phyloP scores from a whole-genome alignment of 108 stramenopile genomes.

The Cyclotella baltica region DNA sequence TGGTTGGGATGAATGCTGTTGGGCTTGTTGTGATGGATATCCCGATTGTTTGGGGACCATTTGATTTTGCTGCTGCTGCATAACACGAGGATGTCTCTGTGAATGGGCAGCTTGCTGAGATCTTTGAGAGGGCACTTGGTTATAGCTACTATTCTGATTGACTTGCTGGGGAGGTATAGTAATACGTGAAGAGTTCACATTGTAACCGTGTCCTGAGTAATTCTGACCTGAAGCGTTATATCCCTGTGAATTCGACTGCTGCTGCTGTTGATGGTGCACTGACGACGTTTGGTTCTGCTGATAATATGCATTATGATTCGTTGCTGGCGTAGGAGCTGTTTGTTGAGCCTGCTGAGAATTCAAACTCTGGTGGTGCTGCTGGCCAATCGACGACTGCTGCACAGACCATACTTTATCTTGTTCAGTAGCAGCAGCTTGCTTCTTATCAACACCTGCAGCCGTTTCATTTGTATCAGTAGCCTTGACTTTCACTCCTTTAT shows the following conservation, averaged over 20 bases:
- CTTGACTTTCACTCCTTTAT: neutral
- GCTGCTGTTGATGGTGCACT: conserved; percentile 17
- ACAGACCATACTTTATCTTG: too few relatives aligned
- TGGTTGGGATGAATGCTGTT: too few relatives aligned
- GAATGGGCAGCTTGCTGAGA: conserved; percentile 13
- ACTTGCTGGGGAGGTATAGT: too few relatives aligned
- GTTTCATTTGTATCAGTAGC: neutral
- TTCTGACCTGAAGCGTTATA: conserved; percentile 3
- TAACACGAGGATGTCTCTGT: neutral
- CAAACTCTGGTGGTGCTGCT: conserved; percentile 1
- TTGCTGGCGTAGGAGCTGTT: too few relatives aligned
- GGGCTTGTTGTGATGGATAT: conserved; percentile 20
- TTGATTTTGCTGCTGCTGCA: conserved; percentile 27
- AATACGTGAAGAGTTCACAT: neutral
- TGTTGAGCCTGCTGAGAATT: neutral
- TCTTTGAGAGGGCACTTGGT: neutral
- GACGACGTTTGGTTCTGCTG: conserved; percentile 23
- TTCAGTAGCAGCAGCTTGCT: too few relatives aligned
- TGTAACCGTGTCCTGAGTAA: conserved; percentile 2
- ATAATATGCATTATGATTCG: conserved; percentile 7
- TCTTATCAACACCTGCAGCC: too few relatives aligned
- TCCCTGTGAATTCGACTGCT: conserved; percentile 12
- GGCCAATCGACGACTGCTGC: neutral
- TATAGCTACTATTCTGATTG: neutral
- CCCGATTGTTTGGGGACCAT: conserved; percentile 4